Evolutionary conservation across 192 early-diverging fungal species (phyloP), one percentile per base, ranked within the genome.

Genomic region (Umbelopsis sp.): DNA sequence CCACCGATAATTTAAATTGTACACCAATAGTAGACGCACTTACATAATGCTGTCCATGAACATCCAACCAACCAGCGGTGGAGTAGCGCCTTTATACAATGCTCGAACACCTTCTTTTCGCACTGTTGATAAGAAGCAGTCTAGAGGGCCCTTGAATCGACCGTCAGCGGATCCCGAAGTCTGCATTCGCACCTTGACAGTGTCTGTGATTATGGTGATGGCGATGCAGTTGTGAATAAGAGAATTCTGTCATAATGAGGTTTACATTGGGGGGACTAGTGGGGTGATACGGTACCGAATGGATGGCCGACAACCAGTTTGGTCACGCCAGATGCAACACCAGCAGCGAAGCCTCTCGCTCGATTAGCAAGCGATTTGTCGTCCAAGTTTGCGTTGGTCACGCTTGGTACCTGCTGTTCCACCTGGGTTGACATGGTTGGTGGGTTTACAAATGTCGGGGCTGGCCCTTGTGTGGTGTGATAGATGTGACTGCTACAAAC

Each of bases 71-170:
- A 98, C 72, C 50, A 98, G 76, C 20, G 96, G 96, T 11, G 94
- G 93, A 22, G 93, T 95, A 15, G 95, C 93, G 49, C 96, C 96
- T 75, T 95, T 95, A 83, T 98, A 98, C 6, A 98, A 82, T 10
- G 92, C 95, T 6, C 88, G 82, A 16, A 84, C 74, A 2, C 91
- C 90, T 71, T 93, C 92, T 46, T 90, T 72, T n/a, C 81, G 75
- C 48, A 92, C 70, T 0, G 92, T 94, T 65, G 79, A 74, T 48
- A 80, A 53, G 25, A 94, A 75, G 70, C 92, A 94, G 71, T 92
- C 86, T 64, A 90, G 64, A 1, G 90, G 87, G 41, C 92, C 92
- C 45, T 82, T 82, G 79, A 94, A 94, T 37, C 89, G 84, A 20
- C 88, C 88, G 49, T 91, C 83, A 21, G 78, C 35, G 0, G 75